A percentile compares a stretch with the other conserved stretches of the same genome.
phyloP scores from a whole-genome alignment of 257 asterid species.

The Haberlea rhodopensis region DNA sequence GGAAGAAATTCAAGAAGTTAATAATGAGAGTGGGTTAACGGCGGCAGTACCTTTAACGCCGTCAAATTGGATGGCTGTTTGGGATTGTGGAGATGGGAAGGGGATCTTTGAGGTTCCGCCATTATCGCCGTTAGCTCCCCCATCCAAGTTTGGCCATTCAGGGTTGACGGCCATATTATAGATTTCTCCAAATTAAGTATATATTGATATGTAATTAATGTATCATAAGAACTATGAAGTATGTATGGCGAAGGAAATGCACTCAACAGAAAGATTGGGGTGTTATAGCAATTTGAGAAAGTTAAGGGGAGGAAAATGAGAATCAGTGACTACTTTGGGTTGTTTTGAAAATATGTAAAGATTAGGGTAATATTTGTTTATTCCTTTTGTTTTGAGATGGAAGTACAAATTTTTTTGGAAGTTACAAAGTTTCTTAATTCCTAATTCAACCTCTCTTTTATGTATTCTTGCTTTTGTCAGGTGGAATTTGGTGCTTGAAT shows the following conservation, averaged over 20 bases:
- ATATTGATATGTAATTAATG: background rate
- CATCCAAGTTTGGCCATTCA: constrained; percentile 37
- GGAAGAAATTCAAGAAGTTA: constrained; percentile 26
- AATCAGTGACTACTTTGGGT: too few relatives aligned
- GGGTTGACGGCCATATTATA: constrained; percentile 30
- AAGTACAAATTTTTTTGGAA: too few relatives aligned
- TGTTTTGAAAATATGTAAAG: constrained; percentile 17
- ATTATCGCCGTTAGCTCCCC: constrained; percentile 68
- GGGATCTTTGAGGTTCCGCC: constrained; percentile 85
- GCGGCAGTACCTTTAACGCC: constrained; percentile 71
- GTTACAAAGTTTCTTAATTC: too few relatives aligned
- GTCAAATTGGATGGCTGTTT: constrained; percentile 77
- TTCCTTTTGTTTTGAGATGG: constrained; percentile 25
- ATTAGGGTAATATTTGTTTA: constrained; percentile 31
- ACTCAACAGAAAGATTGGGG: constrained; percentile 49
- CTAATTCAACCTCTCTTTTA: too few relatives aligned
- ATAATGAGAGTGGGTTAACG: constrained; percentile 27
- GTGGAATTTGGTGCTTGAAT: too few relatives aligned
- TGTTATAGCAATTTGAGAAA: constrained; percentile 25
- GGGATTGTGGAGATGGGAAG: constrained; percentile 65
- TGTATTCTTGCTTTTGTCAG: too few relatives aligned
- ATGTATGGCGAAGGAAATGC: constrained; percentile 13
- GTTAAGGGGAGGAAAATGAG: too few relatives aligned
- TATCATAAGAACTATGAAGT: background rate
- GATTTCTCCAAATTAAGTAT: constrained; percentile 21